These are phyloP conservation scores for Coemansia umbellata DNA, from an alignment of 192 early-diverging fungal species.

Conservation along the genomic window DNA sequence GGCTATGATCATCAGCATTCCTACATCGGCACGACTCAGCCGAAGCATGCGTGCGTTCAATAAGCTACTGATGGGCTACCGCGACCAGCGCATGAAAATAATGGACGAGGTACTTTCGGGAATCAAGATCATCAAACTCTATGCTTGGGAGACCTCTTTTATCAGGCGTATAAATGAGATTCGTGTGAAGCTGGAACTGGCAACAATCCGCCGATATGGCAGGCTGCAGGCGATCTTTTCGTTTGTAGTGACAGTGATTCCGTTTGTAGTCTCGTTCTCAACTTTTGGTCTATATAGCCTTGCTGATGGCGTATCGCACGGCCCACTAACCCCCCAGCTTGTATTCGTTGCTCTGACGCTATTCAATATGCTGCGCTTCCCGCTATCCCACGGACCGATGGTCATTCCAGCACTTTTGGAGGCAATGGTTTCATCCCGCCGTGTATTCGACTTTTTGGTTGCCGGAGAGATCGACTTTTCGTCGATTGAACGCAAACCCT, in stretches of 20 bases:
- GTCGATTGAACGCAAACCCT: constrained; percentile 25
- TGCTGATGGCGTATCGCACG: constrained; percentile 28
- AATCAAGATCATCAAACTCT: constrained; percentile 70
- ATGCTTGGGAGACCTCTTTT: constrained; percentile 62
- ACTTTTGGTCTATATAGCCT: constrained; percentile 46
- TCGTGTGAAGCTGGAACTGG: constrained; percentile 35
- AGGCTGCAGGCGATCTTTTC: constrained; percentile 34
- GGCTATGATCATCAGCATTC: constrained; percentile 82
- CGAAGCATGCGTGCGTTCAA: constrained; percentile 71
- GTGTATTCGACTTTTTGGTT: constrained; percentile 35
- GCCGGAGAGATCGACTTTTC: constrained; percentile 43
- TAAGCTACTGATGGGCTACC: constrained; percentile 75
- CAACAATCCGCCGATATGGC: constrained; percentile 35
- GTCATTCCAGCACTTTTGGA: constrained; percentile 37
- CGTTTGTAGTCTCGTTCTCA: constrained; percentile 46
- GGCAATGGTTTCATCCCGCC: constrained; percentile 31
- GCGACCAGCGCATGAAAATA: constrained; percentile 65
- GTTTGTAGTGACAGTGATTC: constrained; percentile 41
- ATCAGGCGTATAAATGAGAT: constrained; percentile 40
- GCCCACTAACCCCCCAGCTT: constrained; percentile 48
- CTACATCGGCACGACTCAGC: constrained; percentile 71
- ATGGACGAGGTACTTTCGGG: constrained; percentile 62
- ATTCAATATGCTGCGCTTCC: constrained; percentile 49
- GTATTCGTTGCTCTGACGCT: constrained; percentile 51
- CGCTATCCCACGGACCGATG: constrained; percentile 29